Conservation (phyloP, 306 rosid species). For the Fragaria vesca region DNA sequence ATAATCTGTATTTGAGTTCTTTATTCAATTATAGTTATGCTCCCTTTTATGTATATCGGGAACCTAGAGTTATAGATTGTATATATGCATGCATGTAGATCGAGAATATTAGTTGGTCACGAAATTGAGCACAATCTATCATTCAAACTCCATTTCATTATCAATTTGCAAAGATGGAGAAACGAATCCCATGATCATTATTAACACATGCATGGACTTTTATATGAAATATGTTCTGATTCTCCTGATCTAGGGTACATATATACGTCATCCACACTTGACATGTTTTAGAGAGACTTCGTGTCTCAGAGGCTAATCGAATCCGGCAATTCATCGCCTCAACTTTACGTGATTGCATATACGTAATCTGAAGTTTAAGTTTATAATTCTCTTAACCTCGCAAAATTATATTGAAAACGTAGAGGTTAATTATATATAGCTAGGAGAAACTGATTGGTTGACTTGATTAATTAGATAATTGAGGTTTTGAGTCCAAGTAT, state of each 20-base stretch:
- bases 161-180: background rate
- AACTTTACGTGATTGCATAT: background rate
- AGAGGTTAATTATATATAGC: background rate
- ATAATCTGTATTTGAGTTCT: background rate
- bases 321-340: background rate
- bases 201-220: background rate
- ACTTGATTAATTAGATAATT: background rate
- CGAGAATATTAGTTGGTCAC: background rate
- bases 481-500: background rate
- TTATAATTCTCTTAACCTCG: background rate
- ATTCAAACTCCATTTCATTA: background rate
- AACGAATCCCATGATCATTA: background rate
- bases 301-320: background rate
- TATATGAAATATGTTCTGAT: constrained; percentile 8
- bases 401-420: background rate
- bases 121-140: background rate
- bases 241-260: background rate
- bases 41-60: background rate
- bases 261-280: background rate
- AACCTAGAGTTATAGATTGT: background rate
- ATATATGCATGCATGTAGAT: background rate
- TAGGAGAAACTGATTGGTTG: background rate
- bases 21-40: background rate
- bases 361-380: background rate
- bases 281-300: background rate